These are phyloP conservation scores for Zychaea mexicana DNA, from an alignment of 371 early-diverging fungal genomes.

Conservation along the genomic window DNA sequence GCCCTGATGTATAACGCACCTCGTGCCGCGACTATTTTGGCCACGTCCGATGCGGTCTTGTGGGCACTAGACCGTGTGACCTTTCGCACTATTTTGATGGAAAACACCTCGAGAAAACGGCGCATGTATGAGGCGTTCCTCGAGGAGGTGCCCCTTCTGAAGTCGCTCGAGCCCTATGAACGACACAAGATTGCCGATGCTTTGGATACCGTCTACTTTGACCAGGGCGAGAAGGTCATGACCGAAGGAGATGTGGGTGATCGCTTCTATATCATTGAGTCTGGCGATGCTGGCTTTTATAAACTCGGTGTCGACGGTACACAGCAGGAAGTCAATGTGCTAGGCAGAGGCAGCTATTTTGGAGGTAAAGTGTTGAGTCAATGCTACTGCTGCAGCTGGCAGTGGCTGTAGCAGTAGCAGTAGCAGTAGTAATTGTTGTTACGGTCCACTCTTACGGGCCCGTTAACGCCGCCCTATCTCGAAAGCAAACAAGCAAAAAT, in stretches of 20 bases:
- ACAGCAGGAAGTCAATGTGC: slow-evolving; percentile 73
- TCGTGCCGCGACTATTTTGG: slow-evolving; percentile 83
- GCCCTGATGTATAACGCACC: slow-evolving; percentile 91
- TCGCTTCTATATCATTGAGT: slow-evolving; percentile 79
- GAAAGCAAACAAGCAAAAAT: no score
- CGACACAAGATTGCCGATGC: slow-evolving; percentile 84
- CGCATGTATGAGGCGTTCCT: slow-evolving; percentile 79
- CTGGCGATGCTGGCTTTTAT: slow-evolving; percentile 71
- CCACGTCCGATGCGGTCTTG: slow-evolving; percentile 64
- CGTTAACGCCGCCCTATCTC: no score
- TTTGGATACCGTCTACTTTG: slow-evolving; percentile 68
- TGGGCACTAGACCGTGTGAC: slow-evolving; percentile 87
- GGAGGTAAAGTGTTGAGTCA: slow-evolving; percentile 72
- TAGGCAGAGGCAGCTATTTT: slow-evolving; percentile 92
- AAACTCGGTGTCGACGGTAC: slow-evolving; percentile 58
- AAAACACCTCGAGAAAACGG: slow-evolving; percentile 70
- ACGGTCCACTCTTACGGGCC: no score
- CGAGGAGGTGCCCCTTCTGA: slow-evolving; percentile 69
- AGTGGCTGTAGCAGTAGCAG: no score
- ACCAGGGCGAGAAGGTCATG: slow-evolving; percentile 69
- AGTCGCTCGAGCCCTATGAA: slow-evolving; percentile 70
- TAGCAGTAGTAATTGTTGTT: no score
- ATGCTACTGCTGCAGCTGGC: no score
- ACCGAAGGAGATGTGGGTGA: slow-evolving; percentile 71
- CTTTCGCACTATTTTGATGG: slow-evolving; percentile 79